phyloP scores from a whole-genome alignment of 2,329 filamentous ascomycete genomes.

The Stachybotrys elegans region DNA sequence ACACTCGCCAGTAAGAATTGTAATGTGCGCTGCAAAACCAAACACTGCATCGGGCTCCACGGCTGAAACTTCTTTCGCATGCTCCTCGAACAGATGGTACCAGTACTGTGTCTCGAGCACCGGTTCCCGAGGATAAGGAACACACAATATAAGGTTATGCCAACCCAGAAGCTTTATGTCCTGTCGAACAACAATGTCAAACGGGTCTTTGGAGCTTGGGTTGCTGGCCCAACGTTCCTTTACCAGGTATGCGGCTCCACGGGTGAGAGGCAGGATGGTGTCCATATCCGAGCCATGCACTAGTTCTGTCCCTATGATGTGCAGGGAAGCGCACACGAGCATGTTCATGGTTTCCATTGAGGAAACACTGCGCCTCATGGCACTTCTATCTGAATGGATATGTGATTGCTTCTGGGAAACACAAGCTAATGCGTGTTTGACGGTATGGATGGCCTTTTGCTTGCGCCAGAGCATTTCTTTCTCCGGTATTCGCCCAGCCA shows the following conservation, averaged over 20 bases:
- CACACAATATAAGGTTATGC: background rate
- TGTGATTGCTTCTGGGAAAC: no score
- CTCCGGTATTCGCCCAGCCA: slow-evolving; percentile 2
- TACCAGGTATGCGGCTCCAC: background rate
- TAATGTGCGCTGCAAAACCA: background rate
- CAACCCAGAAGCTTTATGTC: background rate
- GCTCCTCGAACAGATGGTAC: background rate
- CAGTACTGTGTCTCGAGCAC: background rate
- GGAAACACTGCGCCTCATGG: background rate
- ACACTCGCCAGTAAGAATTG: background rate
- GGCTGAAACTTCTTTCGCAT: background rate
- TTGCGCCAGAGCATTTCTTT: slow-evolving; percentile 1
- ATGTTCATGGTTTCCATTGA: background rate
- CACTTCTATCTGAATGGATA: background rate
- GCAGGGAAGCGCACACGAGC: background rate
- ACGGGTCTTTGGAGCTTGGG: no score
- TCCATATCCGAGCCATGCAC: background rate
- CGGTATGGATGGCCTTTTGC: background rate
- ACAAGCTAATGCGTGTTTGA: background rate
- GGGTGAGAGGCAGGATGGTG: background rate
- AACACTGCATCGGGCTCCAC: background rate
- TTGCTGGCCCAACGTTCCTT: background rate
- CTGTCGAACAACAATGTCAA: background rate
- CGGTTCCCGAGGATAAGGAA: background rate
- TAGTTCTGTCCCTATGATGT: background rate